phyloP scores from a whole-genome alignment of 2,329 filamentous ascomycete species.

The Fusarium azukiicola region DNA sequence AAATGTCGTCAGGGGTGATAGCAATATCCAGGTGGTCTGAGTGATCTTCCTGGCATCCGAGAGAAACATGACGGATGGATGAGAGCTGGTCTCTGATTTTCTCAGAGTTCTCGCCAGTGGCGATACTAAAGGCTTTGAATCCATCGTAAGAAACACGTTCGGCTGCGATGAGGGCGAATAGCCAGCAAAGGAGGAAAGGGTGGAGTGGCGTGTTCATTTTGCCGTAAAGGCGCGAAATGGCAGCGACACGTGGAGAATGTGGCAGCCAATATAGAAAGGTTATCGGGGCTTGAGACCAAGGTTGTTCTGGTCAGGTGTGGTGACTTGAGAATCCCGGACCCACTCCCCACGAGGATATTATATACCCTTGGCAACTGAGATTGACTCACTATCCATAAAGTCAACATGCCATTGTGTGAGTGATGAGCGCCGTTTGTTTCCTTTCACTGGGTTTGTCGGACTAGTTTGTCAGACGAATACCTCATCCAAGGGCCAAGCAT shows the following conservation, averaged over 20 bases:
- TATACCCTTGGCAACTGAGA: neutral
- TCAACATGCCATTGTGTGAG: no score
- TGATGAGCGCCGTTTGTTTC: neutral
- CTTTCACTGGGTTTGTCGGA: neutral
- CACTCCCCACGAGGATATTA: neutral
- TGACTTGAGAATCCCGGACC: neutral
- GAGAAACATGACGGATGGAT: slow-evolving; percentile 44
- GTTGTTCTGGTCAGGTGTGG: neutral
- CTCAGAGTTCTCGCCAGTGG: slow-evolving; percentile 41
- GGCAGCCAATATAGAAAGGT: neutral
- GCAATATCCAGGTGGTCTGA: slow-evolving; percentile 52
- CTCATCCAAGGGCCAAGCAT: neutral
- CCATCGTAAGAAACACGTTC: slow-evolving; percentile 49
- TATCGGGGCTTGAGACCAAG: neutral
- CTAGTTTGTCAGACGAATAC: neutral
- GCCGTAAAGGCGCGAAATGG: neutral
- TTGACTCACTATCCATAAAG: neutral
- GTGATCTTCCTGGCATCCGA: slow-evolving; percentile 43
- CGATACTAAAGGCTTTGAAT: slow-evolving; percentile 50
- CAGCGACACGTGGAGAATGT: neutral
- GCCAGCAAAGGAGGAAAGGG: neutral
- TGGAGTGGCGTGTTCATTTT: slow-evolving; percentile 14
- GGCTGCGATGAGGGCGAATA: slow-evolving; percentile 10
- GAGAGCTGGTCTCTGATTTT: slow-evolving; percentile 48
- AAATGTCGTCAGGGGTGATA: slow-evolving; percentile 48